Conservation (phyloP, 306 rosid species). For the Trifolium subterraneum region DNA sequence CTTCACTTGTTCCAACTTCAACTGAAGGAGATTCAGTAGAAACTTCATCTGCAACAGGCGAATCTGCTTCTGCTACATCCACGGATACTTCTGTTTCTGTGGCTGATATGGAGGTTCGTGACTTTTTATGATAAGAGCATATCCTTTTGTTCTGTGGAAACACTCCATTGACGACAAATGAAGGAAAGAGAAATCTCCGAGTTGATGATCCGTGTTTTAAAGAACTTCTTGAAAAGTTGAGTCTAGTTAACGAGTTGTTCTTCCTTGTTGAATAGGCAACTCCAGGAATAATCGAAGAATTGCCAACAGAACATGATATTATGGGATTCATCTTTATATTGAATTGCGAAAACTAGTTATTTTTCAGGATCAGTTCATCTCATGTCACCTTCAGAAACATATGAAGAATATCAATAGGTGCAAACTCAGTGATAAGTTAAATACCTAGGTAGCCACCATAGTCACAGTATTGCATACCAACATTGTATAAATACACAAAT, state of each 20-base stretch:
- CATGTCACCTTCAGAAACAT: conserved; percentile 41
- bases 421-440: not conserved
- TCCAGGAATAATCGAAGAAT: conserved; percentile 75
- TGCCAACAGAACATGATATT: conserved; percentile 69
- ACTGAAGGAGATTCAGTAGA: conserved; percentile 55
- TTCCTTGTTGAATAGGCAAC: conserved; percentile 60
- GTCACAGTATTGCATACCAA: not conserved
- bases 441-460: conserved; percentile 13
- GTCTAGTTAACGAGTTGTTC: conserved; percentile 55
- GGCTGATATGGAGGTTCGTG: conserved; percentile 66
- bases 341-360: conserved; percentile 36
- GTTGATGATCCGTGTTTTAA: conserved; percentile 51
- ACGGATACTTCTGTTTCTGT: conserved; percentile 76
- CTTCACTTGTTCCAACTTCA: conserved; percentile 52
- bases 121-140: conserved; percentile 50
- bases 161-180: conserved; percentile 55
- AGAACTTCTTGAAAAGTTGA: conserved; percentile 62
- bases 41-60: conserved; percentile 58
- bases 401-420: conserved; percentile 25
- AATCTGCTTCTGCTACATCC: conserved; percentile 60
- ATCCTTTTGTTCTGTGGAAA: conserved; percentile 56
- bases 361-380: conserved; percentile 44
- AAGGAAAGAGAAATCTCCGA: conserved; percentile 62
- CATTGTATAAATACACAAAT: conserved; percentile 21
- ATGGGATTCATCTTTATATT: conserved; percentile 67